phyloP scores from a whole-genome alignment of 108 stramenopile species.

The Discostella pseudostelligera region DNA sequence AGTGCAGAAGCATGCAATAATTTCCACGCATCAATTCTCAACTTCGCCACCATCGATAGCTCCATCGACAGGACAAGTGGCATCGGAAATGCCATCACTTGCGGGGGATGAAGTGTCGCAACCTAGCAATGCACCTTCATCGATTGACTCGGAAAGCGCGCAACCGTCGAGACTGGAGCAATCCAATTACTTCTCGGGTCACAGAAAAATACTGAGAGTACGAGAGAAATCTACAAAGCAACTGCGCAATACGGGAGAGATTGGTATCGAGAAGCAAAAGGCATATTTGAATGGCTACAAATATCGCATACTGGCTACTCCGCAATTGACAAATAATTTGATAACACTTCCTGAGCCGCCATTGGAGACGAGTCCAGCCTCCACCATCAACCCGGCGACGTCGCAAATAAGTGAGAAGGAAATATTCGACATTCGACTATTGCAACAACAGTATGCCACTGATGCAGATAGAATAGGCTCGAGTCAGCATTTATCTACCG shows the following conservation, averaged over 20 bases:
- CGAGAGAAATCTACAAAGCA: not conserved
- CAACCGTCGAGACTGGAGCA: not conserved
- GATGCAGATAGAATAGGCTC: conserved; percentile 16
- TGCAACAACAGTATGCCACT: conserved; percentile 19
- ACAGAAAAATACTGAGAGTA: conserved; percentile 8
- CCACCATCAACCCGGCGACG: not conserved
- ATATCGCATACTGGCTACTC: conserved; percentile 26
- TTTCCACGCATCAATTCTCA: too few relatives aligned
- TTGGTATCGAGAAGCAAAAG: not conserved
- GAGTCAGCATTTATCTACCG: not conserved
- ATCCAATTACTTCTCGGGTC: not conserved
- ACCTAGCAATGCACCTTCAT: too few relatives aligned
- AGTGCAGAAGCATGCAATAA: too few relatives aligned
- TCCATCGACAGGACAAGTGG: too few relatives aligned
- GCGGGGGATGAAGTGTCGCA: not conserved
- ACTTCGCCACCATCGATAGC: too few relatives aligned
- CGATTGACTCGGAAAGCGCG: too few relatives aligned
- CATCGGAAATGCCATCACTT: not conserved
- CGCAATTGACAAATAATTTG: conserved; percentile 20
- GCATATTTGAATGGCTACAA: conserved; percentile 22
- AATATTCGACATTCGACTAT: conserved; percentile 23
- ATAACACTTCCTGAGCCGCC: conserved; percentile 16
- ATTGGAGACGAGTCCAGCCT: not conserved
- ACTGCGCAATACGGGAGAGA: not conserved
- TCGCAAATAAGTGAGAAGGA: conserved; percentile 23